Percentiles rank a stretch among this genome's conserved stretches.
phyloP scores from a whole-genome alignment of 169 alveolate genomes.

The Cytauxzoon felis region DNA sequence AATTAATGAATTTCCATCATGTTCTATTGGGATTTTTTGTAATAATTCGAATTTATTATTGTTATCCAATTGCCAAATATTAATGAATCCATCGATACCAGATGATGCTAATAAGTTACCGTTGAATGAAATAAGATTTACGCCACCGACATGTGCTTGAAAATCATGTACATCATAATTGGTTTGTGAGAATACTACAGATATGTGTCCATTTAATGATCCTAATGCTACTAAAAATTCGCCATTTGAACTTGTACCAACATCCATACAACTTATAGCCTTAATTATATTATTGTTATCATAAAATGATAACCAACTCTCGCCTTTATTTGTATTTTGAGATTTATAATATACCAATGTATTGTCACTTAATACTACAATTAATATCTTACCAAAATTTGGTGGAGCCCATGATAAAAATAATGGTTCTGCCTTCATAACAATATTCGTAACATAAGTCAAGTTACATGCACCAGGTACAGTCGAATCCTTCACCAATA shows the following conservation, averaged over 20 bases:
- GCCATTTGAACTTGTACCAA: slow-evolving; percentile 32
- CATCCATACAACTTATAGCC: slow-evolving; percentile 47
- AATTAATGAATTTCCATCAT: not conserved
- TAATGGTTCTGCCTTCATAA: slow-evolving; percentile 30
- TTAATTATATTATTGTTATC: slow-evolving; percentile 21
- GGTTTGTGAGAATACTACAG: slow-evolving; percentile 12
- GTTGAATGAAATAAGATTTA: slow-evolving; percentile 17
- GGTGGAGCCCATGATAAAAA: slow-evolving; percentile 60
- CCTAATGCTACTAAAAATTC: slow-evolving; percentile 55
- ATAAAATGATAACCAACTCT: slow-evolving; percentile 8
- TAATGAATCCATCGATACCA: slow-evolving; percentile 48
- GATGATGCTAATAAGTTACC: slow-evolving; percentile 27
- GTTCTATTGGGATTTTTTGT: slow-evolving; percentile 23
- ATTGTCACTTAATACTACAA: slow-evolving; percentile 42
- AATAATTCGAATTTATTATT: slow-evolving; percentile 34
- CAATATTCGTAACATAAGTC: slow-evolving; percentile 12
- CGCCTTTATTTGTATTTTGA: not conserved
- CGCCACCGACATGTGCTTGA: slow-evolving; percentile 50
- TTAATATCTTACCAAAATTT: slow-evolving; percentile 13
- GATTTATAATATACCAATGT: slow-evolving; percentile 17
- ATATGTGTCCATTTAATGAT: slow-evolving; percentile 36
- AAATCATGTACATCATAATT: not conserved
- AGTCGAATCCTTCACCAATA: slow-evolving; percentile 30
- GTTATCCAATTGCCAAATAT: slow-evolving; percentile 42
- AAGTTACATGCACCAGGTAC: slow-evolving; percentile 1